Conservation (phyloP, 768 basidiomycete species). For the Mycena albidolilacea region DNA sequence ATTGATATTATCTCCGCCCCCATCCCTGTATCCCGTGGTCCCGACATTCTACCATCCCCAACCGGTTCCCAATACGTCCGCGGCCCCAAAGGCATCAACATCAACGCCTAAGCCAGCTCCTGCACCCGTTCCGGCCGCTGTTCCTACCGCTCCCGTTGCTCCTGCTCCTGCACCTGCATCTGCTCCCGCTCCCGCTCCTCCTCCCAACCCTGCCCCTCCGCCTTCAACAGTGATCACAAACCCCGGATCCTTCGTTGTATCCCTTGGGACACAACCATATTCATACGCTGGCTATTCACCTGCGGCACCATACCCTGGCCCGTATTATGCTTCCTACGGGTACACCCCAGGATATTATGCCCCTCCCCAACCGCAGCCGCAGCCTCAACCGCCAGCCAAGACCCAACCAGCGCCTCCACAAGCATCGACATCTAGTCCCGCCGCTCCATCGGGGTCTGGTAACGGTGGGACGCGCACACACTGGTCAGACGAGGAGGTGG, state of each 20-base stretch:
- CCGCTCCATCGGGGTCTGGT: conserved; percentile 48
- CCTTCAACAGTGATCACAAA: conserved; percentile 74
- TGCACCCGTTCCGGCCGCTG: conserved; percentile 43
- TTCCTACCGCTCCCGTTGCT: conserved; percentile 50
- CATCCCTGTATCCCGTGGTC: conserved; percentile 66
- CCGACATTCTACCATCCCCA: conserved; percentile 59
- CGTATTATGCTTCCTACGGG: conserved; percentile 36
- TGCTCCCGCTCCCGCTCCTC: conserved; percentile 46
- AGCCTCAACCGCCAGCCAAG: conserved; percentile 37
- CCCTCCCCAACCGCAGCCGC: conserved; percentile 21
- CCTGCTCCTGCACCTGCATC: conserved; percentile 40
- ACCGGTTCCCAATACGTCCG: conserved; percentile 42
- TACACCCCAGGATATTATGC: conserved; percentile 44
- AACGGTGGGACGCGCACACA: conserved; percentile 74
- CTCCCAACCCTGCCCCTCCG: conserved; percentile 46
- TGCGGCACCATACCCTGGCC: conserved; percentile 17
- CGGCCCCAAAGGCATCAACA: conserved; percentile 48
- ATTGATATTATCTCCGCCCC: conserved; percentile 76
- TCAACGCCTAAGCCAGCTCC: conserved; percentile 45
- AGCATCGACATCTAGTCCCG: conserved; percentile 42
- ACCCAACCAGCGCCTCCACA: conserved; percentile 42
- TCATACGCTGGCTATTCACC: conserved; percentile 57
- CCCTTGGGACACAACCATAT: conserved; percentile 72
- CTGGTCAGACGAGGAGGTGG: conserved; percentile 86
- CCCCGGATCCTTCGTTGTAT: conserved; percentile 80